Percentiles rank a stretch among this genome's conserved stretches.
phyloP scores from a whole-genome alignment of 2,329 filamentous ascomycete species.

The Penicillium sp. region DNA sequence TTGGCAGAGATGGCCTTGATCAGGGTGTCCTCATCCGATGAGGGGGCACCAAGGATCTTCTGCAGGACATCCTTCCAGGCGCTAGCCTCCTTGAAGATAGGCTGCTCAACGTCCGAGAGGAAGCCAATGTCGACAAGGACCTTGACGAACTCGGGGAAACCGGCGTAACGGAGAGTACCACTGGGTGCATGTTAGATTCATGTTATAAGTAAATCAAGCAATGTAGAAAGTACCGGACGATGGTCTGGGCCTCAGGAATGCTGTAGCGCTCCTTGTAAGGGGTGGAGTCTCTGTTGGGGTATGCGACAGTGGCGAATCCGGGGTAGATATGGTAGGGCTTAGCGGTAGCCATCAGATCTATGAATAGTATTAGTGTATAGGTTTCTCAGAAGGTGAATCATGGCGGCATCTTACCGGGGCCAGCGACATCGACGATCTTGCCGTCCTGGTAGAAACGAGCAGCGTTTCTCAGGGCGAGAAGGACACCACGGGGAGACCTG shows the following conservation, averaged over 20 bases:
- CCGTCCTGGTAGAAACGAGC: slow-evolving; percentile 83
- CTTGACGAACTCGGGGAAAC: slow-evolving; percentile 89
- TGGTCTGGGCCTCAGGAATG: slow-evolving; percentile 88
- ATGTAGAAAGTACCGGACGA: slow-evolving; percentile 60
- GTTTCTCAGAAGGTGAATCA: neutral
- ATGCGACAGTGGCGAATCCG: slow-evolving; percentile 85
- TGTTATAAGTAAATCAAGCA: neutral
- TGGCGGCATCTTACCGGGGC: slow-evolving; percentile 43
- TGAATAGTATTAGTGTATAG: neutral
- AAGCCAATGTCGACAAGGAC: slow-evolving; percentile 89
- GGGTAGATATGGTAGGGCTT: slow-evolving; percentile 92
- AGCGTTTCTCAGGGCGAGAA: slow-evolving; percentile 84
- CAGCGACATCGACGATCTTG: slow-evolving; percentile 68
- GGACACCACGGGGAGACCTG: slow-evolving; percentile 68
- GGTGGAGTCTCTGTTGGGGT: slow-evolving; percentile 90
- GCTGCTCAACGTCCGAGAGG: slow-evolving; percentile 71
- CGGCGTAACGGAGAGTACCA: slow-evolving; percentile 82
- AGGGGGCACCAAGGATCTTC: slow-evolving; percentile 74
- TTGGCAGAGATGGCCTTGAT: slow-evolving; percentile 74
- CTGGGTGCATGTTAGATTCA: neutral
- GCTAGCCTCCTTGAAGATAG: slow-evolving; percentile 68
- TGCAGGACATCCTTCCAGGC: slow-evolving; percentile 85
- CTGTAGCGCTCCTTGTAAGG: slow-evolving; percentile 85
- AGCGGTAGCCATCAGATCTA: slow-evolving; percentile 77
- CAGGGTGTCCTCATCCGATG: slow-evolving; percentile 68